Percentiles rank a stretch among this genome's conserved stretches.
phyloP scores from a whole-genome alignment of 345 rosid genomes.

The Draba incana region DNA sequence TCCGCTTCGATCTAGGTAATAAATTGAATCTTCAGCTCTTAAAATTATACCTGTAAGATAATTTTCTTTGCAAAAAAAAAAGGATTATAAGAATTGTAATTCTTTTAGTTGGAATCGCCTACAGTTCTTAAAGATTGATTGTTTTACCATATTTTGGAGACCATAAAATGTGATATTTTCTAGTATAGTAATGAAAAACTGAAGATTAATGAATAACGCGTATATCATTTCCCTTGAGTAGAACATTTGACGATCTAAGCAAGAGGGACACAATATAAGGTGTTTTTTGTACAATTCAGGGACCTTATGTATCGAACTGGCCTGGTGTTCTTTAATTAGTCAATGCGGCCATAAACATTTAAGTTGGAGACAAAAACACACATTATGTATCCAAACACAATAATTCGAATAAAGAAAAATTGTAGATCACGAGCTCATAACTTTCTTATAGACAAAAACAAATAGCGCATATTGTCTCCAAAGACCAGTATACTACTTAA shows the following conservation, averaged over 20 bases:
- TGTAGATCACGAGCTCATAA: neutral
- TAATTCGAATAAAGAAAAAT: no score
- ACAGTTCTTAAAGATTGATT: no score
- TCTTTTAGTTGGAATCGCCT: no score
- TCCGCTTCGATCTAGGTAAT: no score
- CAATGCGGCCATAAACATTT: neutral
- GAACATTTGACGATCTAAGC: neutral
- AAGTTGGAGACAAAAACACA: neutral
- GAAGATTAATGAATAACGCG: neutral
- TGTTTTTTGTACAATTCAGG: neutral
- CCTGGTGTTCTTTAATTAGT: neutral
- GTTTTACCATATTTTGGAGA: no score
- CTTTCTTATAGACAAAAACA: neutral
- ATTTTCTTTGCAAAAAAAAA: no score
- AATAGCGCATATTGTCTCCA: constrained; percentile 2
- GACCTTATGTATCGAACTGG: neutral
- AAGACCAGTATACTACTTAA: neutral
- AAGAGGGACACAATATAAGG: neutral
- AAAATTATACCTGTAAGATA: no score
- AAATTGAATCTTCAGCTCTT: no score
- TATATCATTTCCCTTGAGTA: neutral
- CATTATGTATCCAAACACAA: neutral
- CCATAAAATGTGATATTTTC: no score
- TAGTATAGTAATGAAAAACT: no score
- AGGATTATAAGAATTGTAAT: no score